Percentiles rank a stretch among this genome's conserved stretches.
These are phyloP conservation scores for Myxozyma mucilagina DNA, from an alignment of 805 yeast genomes.

Conservation along the genomic window DNA sequence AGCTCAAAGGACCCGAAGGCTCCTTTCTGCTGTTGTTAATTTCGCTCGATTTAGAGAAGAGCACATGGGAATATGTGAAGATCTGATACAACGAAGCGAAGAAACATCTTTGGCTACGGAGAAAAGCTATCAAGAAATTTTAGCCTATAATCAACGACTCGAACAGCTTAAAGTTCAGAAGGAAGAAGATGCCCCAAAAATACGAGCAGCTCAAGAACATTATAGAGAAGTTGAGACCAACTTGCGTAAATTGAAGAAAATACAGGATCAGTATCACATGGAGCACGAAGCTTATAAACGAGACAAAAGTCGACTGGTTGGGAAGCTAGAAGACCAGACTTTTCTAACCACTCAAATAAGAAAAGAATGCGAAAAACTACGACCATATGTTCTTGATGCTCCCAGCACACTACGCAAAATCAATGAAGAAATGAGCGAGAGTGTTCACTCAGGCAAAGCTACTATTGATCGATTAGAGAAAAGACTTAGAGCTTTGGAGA, in stretches of 20 bases:
- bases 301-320: slow-evolving; percentile 59
- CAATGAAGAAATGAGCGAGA: slow-evolving; percentile 53
- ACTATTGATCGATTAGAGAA: slow-evolving; percentile 47
- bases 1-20: slow-evolving; percentile 58
- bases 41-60: slow-evolving; percentile 83
- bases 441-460: slow-evolving; percentile 47
- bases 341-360: slow-evolving; percentile 57
- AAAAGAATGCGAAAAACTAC: slow-evolving; percentile 59
- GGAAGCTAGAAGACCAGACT: slow-evolving; percentile 61
- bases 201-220: slow-evolving; percentile 47
- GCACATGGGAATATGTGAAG: slow-evolving; percentile 67
- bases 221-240: slow-evolving; percentile 62
- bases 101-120: slow-evolving; percentile 27
- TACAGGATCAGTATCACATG: slow-evolving; percentile 60
- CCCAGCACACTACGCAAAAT: slow-evolving; percentile 55
- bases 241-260: slow-evolving; percentile 57
- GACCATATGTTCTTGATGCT: slow-evolving; percentile 60
- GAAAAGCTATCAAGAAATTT: slow-evolving; percentile 18
- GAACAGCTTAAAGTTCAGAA: slow-evolving; percentile 30
- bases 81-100: slow-evolving; percentile 50
- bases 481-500: slow-evolving; percentile 52
- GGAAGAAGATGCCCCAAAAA: slow-evolving; percentile 34
- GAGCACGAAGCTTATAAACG: slow-evolving; percentile 66
- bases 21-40: slow-evolving; percentile 80
- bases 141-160: slow-evolving; percentile 16